phyloP scores from a whole-genome alignment of 352 stramenopile genomes.

The Pythium myriotylum region DNA sequence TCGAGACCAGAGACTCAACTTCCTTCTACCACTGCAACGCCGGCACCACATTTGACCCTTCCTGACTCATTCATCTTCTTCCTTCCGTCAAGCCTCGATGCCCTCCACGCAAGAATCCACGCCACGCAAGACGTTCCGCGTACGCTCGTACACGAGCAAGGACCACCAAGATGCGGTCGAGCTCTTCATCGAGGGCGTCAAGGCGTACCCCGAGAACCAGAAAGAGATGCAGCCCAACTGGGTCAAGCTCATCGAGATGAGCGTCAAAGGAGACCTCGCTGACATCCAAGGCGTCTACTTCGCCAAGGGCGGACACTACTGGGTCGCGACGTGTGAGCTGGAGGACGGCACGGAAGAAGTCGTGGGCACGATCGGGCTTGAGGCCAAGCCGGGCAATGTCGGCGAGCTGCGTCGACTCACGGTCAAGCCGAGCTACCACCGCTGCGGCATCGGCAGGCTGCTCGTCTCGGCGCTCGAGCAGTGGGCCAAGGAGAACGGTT shows the following conservation, averaged over 20 bases:
- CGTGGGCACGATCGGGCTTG: constrained; percentile 36
- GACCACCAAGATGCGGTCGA: constrained; percentile 17
- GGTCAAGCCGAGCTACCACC: constrained; percentile 35
- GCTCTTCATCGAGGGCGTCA: constrained; percentile 30
- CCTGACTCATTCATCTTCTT: too few species aligned
- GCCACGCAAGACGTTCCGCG: too few species aligned
- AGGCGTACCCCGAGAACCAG: too few species aligned
- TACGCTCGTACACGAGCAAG: constrained; percentile 20
- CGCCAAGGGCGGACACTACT: constrained; percentile 43
- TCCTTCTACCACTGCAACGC: too few species aligned
- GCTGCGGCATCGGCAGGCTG: constrained; percentile 37
- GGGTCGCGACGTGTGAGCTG: constrained; percentile 47
- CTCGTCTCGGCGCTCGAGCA: constrained; percentile 43
- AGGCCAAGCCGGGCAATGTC: constrained; percentile 26
- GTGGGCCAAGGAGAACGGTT: constrained; percentile 32
- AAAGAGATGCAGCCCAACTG: constrained; percentile 5
- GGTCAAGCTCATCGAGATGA: constrained; percentile 29
- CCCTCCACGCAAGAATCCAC: too few species aligned
- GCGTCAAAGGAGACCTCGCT: constrained; percentile 34
- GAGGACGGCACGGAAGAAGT: constrained; percentile 16
- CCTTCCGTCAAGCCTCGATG: too few species aligned
- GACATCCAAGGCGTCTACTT: constrained; percentile 48
- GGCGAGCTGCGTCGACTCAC: constrained; percentile 51
- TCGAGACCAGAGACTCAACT: too few species aligned
- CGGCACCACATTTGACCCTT: too few species aligned